Evolutionary conservation across 1,139 yeast genomes (phyloP), one percentile per base, ranked within the genome.

Genomic region (Schwanniomyces etchellsii): DNA sequence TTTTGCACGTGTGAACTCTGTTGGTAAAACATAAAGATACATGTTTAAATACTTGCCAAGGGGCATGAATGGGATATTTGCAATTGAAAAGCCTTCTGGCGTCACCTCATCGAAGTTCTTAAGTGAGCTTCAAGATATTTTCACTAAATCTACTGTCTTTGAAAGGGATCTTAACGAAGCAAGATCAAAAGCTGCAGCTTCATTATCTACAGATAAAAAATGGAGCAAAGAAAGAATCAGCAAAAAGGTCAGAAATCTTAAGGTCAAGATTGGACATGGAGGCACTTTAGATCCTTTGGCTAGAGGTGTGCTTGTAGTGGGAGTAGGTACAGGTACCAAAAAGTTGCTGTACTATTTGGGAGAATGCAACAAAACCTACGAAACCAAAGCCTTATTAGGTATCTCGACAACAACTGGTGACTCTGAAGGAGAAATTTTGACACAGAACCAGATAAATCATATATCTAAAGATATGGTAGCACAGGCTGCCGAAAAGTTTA

Each of bases 201-300:
- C 48, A 51, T 62, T 52, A 54, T 70, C 45, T 51, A 67, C 54
- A 52, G 75, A 44, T 60, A 68, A 41, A 55, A 72, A 55, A 53
- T 70, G 60, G 70, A 63, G 59, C 52, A 64, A 42, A 55, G 58
- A 52, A 47, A 60, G 53, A 50, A 69, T 57, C 45, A 65, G 43
- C 33, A 68, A 76, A 35, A 69, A 69, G 32, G 61, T 70, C 20
- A 58, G 70, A 28, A 60, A 65, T 31, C 57, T 73, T n/a, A 78
- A 77, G 45, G 75, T 89, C 18, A 91, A 93, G 50, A 81, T 91
- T 63, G 99, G 99, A 1, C 99, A 93, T 55, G 99, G 98, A 5
- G 99, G 99, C 5, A 91, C 99, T 0, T 64, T 93, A 27, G 99
- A 93, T 49, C 97, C 97, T 0, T 57, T 86, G 34, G 99, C 99